Evolutionary conservation across 2,329 filamentous ascomycete species (phyloP).

Genomic region (Chaetomiaceae sp.): DNA sequence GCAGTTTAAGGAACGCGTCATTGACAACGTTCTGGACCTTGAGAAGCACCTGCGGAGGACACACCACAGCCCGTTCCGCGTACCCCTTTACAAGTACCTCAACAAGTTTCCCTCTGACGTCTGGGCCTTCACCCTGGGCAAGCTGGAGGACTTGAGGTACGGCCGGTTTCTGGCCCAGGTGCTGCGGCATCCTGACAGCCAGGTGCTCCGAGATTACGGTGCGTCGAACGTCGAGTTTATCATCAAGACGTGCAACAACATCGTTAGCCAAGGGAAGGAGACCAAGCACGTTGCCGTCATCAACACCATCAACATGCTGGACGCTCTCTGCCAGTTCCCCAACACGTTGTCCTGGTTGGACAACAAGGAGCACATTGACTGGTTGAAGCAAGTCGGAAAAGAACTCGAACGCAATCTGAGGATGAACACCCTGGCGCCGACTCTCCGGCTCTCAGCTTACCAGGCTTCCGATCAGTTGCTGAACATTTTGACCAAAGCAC

Average conservation of each 20-base stretch:
- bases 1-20: conserved; percentile 82
- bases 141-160: conserved; percentile 77
- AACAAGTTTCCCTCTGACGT: conserved; percentile 88
- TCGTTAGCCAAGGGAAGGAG: conserved; percentile 60
- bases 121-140: conserved; percentile 71
- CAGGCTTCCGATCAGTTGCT: conserved; percentile 87
- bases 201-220: conserved; percentile 66
- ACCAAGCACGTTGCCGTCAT: conserved; percentile 64
- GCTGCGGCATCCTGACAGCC: conserved; percentile 68
- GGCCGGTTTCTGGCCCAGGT: conserved; percentile 89
- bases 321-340: conserved; percentile 66
- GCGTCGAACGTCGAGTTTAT: conserved; percentile 67
- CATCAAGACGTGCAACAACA: conserved; percentile 59
- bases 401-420: conserved; percentile 71
- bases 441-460: conserved; percentile 75
- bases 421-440: conserved; percentile 60
- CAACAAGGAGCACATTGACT: conserved; percentile 53
- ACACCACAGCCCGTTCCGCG: conserved; percentile 83
- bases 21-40: conserved; percentile 83
- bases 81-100: conserved; percentile 85
- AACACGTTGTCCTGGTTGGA: conserved; percentile 66
- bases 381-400: conserved; percentile 63
- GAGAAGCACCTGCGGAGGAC: conserved; percentile 82
- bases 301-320: conserved; percentile 80
- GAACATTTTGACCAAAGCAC: conserved; percentile 72